phyloP scores from a whole-genome alignment of 306 rosid species.

The Rosa persica region DNA sequence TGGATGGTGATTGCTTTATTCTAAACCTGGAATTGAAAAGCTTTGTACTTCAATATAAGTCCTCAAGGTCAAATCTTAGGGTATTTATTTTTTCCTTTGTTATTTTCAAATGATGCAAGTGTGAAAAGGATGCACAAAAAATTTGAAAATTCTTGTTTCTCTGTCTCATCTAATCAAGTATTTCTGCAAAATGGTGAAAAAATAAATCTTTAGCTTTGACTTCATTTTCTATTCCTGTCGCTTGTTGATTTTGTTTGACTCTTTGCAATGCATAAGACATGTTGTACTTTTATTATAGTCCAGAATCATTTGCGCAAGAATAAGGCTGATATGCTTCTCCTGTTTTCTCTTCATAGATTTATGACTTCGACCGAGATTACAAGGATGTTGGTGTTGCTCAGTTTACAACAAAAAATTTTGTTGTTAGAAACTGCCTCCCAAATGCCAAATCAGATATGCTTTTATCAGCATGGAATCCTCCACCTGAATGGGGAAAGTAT shows the following conservation, averaged over 20 bases:
- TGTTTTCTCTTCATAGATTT: constrained; percentile 52
- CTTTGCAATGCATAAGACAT: neutral
- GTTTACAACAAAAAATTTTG: constrained; percentile 89
- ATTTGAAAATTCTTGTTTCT: neutral
- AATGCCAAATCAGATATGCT: constrained; percentile 95
- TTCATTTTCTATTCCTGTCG: neutral
- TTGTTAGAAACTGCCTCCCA: constrained; percentile 86
- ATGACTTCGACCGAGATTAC: constrained; percentile 96
- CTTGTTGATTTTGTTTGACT: neutral
- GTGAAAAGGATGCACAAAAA: neutral
- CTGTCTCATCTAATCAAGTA: neutral
- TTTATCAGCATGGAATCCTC: constrained; percentile 98
- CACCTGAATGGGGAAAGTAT: constrained; percentile 90
- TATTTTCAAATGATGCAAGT: neutral
- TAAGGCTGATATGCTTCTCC: constrained; percentile 31
- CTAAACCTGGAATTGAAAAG: neutral
- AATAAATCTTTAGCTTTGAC: neutral
- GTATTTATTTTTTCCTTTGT: neutral
- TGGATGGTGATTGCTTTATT: neutral
- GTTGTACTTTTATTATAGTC: neutral
- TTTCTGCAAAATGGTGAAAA: neutral
- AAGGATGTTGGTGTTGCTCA: constrained; percentile 94
- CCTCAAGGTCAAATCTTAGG: neutral
- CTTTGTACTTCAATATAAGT: neutral
- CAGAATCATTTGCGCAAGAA: constrained; percentile 12